A percentile compares a stretch with the other conserved stretches of the same genome.
Conservation (phyloP, 768 basidiomycete genomes). For the Trametes maxima region DNA sequence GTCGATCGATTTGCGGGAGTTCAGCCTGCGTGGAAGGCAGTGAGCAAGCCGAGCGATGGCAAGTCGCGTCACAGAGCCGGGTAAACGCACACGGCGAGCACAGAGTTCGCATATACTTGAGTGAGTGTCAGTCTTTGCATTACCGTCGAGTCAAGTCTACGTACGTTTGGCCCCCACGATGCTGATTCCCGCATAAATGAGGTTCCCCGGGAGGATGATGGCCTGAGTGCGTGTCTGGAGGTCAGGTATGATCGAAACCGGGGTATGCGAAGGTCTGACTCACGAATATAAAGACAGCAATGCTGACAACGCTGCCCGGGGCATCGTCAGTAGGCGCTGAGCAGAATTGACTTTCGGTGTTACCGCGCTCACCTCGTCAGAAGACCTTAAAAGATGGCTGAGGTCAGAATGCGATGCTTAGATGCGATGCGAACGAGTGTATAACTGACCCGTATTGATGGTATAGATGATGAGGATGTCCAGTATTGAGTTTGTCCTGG, state of each 20-base stretch:
- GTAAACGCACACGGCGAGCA: constrained; percentile 1
- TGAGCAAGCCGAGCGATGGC: too few species aligned
- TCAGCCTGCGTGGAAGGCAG: neutral
- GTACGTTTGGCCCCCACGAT: constrained; percentile 7
- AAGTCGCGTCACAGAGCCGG: neutral
- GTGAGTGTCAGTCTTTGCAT: neutral
- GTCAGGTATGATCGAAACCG: neutral
- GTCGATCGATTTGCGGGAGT: neutral
- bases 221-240: neutral
- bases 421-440: too few species aligned
- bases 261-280: neutral
- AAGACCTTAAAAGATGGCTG: neutral
- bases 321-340: neutral
- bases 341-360: neutral
- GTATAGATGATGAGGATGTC: constrained; percentile 3
- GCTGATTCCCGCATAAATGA: neutral
- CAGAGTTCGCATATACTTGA: constrained; percentile 10
- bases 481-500: neutral
- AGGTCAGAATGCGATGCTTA: neutral
- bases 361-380: neutral
- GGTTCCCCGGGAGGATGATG: constrained; percentile 5
- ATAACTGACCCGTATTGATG: neutral
- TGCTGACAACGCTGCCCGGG: neutral
- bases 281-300: constrained; percentile 1
- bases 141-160: neutral